These are phyloP conservation scores for Calonectria fujianensis DNA, from an alignment of 2,329 filamentous ascomycete species.

Conservation along the genomic window DNA sequence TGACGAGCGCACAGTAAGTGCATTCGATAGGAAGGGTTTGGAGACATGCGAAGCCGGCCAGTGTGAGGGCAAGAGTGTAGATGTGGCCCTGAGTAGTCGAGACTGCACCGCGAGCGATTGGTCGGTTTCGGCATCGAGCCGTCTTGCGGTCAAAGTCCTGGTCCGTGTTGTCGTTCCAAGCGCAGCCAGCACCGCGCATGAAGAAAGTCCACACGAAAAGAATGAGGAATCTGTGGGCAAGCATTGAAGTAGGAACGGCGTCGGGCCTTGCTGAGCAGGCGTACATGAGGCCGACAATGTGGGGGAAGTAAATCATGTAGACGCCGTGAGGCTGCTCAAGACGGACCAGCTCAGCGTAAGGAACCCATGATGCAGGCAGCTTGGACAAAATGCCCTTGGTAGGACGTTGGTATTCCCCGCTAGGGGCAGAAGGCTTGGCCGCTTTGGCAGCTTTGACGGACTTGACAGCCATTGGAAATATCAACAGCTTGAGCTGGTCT, in stretches of 20 bases:
- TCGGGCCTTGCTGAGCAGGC: constrained; percentile 62
- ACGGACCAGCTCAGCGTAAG: constrained; percentile 72
- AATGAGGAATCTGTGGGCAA: constrained; percentile 60
- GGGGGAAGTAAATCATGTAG: constrained; percentile 72
- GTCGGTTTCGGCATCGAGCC: constrained; percentile 68
- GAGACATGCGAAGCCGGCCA: constrained; percentile 15
- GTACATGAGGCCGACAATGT: constrained; percentile 66
- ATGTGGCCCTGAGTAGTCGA: constrained; percentile 64
- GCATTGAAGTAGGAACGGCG: constrained; percentile 53
- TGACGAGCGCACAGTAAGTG: constrained; percentile 62
- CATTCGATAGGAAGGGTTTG: constrained; percentile 39
- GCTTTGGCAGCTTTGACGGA: constrained; percentile 5
- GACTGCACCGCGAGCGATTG: constrained; percentile 69
- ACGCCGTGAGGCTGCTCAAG: constrained; percentile 71
- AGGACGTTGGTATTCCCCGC: constrained; percentile 63
- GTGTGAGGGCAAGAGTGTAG: constrained; percentile 34
- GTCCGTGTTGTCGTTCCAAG: constrained; percentile 75
- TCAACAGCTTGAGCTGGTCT: not conserved
- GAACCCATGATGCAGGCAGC: constrained; percentile 70
- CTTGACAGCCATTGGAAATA: constrained; percentile 26
- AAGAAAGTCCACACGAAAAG: constrained; percentile 64
- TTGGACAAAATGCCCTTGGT: constrained; percentile 65
- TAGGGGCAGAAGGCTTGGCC: not conserved
- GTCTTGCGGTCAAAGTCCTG: constrained; percentile 72
- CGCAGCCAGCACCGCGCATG: constrained; percentile 65